Conservation (phyloP, 2,329 filamentous ascomycete species). For the Falciphora oryzae region DNA sequence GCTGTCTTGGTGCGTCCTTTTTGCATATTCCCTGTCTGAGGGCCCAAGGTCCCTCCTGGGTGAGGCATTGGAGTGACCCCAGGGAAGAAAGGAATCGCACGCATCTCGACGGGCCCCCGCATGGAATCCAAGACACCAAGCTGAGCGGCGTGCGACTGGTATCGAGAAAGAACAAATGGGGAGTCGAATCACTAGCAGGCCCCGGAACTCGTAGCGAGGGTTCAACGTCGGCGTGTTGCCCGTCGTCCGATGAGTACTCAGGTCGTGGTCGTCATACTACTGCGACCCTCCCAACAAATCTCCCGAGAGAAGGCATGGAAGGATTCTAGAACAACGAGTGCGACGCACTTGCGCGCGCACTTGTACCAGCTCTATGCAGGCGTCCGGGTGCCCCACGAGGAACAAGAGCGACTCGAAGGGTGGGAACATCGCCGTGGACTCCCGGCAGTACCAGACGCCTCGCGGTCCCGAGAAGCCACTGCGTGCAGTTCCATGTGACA, state of each 20-base stretch:
- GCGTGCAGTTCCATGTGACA: too few species aligned
- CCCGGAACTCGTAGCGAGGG: background rate
- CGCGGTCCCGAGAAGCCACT: too few species aligned
- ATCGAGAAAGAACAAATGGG: background rate
- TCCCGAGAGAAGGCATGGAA: background rate
- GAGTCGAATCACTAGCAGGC: background rate
- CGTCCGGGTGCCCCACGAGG: too few species aligned
- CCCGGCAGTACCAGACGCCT: too few species aligned
- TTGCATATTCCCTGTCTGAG: too few species aligned
- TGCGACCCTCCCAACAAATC: background rate
- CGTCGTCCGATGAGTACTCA: background rate
- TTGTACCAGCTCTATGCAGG: background rate
- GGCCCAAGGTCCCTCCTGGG: too few species aligned
- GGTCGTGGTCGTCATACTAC: background rate
- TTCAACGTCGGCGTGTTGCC: background rate
- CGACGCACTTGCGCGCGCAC: background rate
- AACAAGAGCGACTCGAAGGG: background rate
- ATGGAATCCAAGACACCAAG: background rate
- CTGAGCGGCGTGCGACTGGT: background rate
- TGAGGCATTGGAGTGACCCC: too few species aligned
- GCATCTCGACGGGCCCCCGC: too few species aligned
- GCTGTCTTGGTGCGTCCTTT: too few species aligned
- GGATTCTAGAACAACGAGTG: background rate
- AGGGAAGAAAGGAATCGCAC: background rate
- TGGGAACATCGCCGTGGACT: too few species aligned